Conservation (phyloP, 2,329 filamentous ascomycete genomes). For the Erysiphe pulchra region DNA sequence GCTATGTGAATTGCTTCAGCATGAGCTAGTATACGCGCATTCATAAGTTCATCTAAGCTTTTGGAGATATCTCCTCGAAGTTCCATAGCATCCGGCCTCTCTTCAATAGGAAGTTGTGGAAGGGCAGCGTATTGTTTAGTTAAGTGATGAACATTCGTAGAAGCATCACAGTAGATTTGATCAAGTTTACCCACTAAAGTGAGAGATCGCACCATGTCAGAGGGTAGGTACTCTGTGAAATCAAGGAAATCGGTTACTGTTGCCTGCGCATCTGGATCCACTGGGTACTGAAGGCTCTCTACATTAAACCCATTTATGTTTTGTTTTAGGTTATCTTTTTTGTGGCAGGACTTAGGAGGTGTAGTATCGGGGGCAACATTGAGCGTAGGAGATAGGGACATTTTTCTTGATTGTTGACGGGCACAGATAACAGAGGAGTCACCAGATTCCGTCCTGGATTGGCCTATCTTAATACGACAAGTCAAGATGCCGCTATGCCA, state of each 20-base stretch:
- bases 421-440: too few relatives aligned
- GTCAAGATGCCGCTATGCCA: too few relatives aligned
- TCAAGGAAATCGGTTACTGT: slow-evolving; percentile 47
- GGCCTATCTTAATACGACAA: too few relatives aligned
- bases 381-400: too few relatives aligned
- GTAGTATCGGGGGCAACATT: too few relatives aligned
- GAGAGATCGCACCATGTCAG: slow-evolving; percentile 38
- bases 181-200: slow-evolving; percentile 40
- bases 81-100: slow-evolving; percentile 22
- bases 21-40: slow-evolving; percentile 29
- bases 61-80: slow-evolving; percentile 35
- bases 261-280: slow-evolving; percentile 40
- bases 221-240: slow-evolving; percentile 35
- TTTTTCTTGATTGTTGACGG: too few relatives aligned
- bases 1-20: slow-evolving; percentile 37
- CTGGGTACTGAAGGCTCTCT: slow-evolving; percentile 13
- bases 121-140: slow-evolving; percentile 30
- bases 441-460: too few relatives aligned
- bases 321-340: slow-evolving; percentile 12
- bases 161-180: slow-evolving; percentile 28
- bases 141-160: slow-evolving; percentile 26
- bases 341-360: slow-evolving; percentile 10
- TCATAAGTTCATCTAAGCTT: slow-evolving; percentile 26
- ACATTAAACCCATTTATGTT: slow-evolving; percentile 12
- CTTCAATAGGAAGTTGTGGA: slow-evolving; percentile 21